Base-by-base conservation (phyloP, 768 basidiomycete species). In the Leccinum ochraceum region DNA sequence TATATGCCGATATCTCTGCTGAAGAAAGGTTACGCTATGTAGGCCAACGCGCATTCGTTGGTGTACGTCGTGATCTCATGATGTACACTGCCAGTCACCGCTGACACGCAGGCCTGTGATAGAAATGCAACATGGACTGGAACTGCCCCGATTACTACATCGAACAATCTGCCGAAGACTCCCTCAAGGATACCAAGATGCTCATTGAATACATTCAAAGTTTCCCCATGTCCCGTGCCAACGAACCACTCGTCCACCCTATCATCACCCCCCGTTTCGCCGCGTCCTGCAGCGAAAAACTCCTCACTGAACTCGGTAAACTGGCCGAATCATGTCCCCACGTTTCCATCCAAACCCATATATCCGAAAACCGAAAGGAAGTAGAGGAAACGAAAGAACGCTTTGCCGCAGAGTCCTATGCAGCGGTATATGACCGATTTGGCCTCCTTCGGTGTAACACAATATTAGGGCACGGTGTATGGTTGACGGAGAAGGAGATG, bases 191-290 rank as follows among this genome's bases (percentile, higher is more conserved):
- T 53, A 95, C 94, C 0, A 73, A 78, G 54, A 74, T 75, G 7
- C 79, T 95, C 24, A 87, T 97, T 61, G 53, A 79, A 0, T 75
- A 94, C 75, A 88, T 96, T 66, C 84, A 82, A 46, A 65, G 78
- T 4, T 75, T 92, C 26, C 70, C 81, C 5, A 66, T 72, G 8
- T 63, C 73, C 22, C 64, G 62, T 36, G 56, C 63, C 24, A 66
- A 71, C 36, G 77, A 80, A 61, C 80, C 83, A 6, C 85, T 95
- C 32, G 89, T 97, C 10, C 87, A 91, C 56, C 95, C 95, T 8
- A 87, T 95, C 68, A 75, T 98, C 44, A 97, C 95, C 0, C 95
- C 95, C 3, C 89, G 95, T 24, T 97, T 96, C 74, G 95, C 95
- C 30, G 87, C 96, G 60, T 87, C 90, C 13, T 95, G 94, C 76